A percentile compares a stretch with the other conserved stretches of the same genome.
Conservation (phyloP, 345 rosid genomes). For the Gossypium herbaceum region DNA sequence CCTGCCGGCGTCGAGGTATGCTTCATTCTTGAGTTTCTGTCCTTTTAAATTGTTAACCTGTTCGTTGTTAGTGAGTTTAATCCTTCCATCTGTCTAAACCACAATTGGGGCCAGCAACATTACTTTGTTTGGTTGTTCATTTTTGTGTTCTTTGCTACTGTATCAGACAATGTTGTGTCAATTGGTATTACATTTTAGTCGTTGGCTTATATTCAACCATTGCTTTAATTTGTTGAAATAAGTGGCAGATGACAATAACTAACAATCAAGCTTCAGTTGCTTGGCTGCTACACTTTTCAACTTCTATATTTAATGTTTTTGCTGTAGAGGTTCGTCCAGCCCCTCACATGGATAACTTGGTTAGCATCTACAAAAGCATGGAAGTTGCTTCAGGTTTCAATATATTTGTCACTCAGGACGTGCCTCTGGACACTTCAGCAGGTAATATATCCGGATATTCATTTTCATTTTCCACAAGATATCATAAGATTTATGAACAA, state of each 20-base stretch:
- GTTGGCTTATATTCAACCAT: neutral
- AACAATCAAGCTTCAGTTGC: neutral
- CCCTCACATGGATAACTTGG: conserved; percentile 94
- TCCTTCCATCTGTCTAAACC: neutral
- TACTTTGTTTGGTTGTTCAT: neutral
- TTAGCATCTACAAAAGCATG: conserved; percentile 78
- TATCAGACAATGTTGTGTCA: neutral
- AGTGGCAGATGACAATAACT: neutral
- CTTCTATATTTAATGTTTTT: neutral
- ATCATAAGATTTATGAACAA: neutral
- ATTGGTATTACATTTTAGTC: neutral
- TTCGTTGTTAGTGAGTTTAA: neutral
- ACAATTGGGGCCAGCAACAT: neutral
- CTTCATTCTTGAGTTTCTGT: neutral
- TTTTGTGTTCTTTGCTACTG: neutral
- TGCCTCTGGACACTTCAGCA: conserved; percentile 30
- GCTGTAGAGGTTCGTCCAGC: conserved; percentile 76
- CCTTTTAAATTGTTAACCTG: neutral
- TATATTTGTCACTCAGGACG: conserved; percentile 53
- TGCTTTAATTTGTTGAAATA: neutral
- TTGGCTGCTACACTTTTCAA: neutral
- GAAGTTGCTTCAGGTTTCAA: conserved; percentile 75
- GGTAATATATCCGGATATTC: conserved; percentile 28
- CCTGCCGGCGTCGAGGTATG: conserved; percentile 70
- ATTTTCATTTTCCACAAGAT: neutral